Percentiles rank a stretch among this genome's conserved stretches.
phyloP scores from a whole-genome alignment of 164 flowering plant species.

The Nymphaea thermarum region DNA sequence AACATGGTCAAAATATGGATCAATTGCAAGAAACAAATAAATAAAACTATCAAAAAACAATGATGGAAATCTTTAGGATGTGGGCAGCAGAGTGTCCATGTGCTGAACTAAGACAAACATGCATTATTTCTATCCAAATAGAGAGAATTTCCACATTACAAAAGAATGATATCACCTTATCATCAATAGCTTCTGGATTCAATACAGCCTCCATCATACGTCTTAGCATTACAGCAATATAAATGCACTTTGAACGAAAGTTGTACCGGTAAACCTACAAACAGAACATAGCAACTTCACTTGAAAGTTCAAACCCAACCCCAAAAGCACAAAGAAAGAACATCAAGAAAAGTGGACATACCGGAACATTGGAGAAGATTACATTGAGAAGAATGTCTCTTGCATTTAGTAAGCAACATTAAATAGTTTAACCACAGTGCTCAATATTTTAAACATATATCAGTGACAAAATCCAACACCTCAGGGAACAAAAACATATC shows the following conservation, averaged over 20 bases:
- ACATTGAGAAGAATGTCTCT: constrained; percentile 45
- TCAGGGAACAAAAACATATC: too few species aligned
- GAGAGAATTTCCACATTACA: background rate
- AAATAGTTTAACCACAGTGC: too few species aligned
- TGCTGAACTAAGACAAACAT: too few species aligned
- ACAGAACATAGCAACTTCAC: background rate
- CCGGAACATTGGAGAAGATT: constrained; percentile 83
- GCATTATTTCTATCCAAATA: background rate
- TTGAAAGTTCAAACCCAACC: background rate
- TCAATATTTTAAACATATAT: too few species aligned
- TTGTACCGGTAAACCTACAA: constrained; percentile 38
- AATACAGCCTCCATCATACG: constrained; percentile 89
- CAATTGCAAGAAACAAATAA: too few species aligned
- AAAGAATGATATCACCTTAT: constrained; percentile 44
- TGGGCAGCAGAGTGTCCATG: too few species aligned
- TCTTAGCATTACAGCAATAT: constrained; percentile 89
- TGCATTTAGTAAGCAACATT: background rate
- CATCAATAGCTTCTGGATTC: constrained; percentile 86
- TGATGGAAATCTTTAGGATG: too few species aligned
- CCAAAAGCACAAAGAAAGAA: background rate
- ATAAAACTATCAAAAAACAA: too few species aligned
- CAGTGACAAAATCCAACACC: too few species aligned
- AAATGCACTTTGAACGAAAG: constrained; percentile 80
- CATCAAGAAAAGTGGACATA: constrained; percentile 16
- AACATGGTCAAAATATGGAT: background rate